A percentile compares a stretch with the other conserved stretches of the same genome.
phyloP scores from a whole-genome alignment of 148 eudicot species.

The Oxyria digyna region DNA sequence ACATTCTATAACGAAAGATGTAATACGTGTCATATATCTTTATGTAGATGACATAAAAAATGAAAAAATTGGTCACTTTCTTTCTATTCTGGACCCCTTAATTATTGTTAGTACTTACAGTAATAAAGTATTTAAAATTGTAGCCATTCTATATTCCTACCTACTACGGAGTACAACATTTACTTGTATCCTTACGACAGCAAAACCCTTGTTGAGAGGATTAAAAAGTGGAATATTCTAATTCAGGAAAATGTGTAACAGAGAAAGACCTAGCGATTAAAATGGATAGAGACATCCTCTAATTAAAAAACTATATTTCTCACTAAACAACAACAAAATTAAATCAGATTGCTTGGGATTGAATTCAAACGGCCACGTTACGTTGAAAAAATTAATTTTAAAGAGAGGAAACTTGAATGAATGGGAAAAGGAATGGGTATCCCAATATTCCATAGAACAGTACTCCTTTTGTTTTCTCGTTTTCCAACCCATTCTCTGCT shows the following conservation, averaged over 20 bases:
- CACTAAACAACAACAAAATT: neutral
- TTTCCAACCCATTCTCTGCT: slow-evolving; percentile 25
- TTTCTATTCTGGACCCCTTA: neutral
- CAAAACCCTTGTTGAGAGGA: neutral
- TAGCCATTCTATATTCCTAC: neutral
- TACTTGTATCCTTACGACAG: neutral
- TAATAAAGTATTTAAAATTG: neutral
- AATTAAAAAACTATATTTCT: slow-evolving; percentile 9
- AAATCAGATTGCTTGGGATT: neutral
- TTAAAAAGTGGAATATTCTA: neutral
- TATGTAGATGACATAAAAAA: neutral
- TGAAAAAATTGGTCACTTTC: neutral
- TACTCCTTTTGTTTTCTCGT: slow-evolving; percentile 31
- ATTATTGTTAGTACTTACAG: neutral
- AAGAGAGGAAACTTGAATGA: neutral
- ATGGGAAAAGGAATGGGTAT: slow-evolving; percentile 16
- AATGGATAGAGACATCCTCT: neutral
- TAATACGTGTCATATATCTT: neutral
- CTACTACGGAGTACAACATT: neutral
- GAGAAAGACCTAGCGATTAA: slow-evolving; percentile 6
- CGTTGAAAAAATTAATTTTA: neutral
- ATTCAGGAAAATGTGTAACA: neutral
- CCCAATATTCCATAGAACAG: slow-evolving; percentile 40
- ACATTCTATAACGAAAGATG: neutral
- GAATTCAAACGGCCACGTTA: slow-evolving; percentile 1